These are phyloP conservation scores for Trebouxia sp. DNA, from an alignment of 139 green algal species.

Conservation along the genomic window DNA sequence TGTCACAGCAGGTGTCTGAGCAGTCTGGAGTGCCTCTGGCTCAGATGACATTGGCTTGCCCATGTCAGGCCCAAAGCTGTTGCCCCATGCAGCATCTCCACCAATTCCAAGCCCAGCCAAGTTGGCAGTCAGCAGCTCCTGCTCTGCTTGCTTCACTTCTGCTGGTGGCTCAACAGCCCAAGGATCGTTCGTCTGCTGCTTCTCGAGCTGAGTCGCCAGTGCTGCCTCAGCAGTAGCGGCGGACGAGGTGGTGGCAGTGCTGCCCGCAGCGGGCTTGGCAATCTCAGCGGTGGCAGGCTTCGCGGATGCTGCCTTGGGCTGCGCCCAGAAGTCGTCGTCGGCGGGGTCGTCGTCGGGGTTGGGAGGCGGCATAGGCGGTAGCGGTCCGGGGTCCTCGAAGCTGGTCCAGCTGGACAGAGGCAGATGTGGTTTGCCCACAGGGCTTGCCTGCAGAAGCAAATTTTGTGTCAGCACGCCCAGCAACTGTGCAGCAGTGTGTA, in stretches of 20 bases:
- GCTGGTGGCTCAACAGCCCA: slow-evolving; percentile 18
- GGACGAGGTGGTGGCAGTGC: too few relatives aligned
- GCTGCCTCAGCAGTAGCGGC: neutral
- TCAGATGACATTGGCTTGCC: neutral
- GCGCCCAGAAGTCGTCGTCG: neutral
- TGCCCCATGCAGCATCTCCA: slow-evolving; percentile 1
- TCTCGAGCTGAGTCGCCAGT: neutral
- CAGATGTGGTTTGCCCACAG: neutral
- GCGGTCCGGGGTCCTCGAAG: slow-evolving; percentile 9
- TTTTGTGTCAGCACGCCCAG: neutral
- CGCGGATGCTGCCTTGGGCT: neutral
- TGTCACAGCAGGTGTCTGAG: too few relatives aligned
- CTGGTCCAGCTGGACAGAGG: slow-evolving; percentile 4
- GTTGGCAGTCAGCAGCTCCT: neutral
- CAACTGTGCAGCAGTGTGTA: too few relatives aligned
- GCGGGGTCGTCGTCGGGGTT: neutral
- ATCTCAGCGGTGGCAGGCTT: neutral
- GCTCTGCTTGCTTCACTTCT: neutral
- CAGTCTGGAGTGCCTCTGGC: too few relatives aligned
- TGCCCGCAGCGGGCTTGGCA: neutral
- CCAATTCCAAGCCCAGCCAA: neutral
- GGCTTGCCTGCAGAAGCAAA: neutral
- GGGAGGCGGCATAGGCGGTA: neutral
- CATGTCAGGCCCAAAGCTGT: neutral
- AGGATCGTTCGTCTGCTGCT: neutral